phyloP scores from a whole-genome alignment of 257 asterid species.

The Coffea eugenioides region DNA sequence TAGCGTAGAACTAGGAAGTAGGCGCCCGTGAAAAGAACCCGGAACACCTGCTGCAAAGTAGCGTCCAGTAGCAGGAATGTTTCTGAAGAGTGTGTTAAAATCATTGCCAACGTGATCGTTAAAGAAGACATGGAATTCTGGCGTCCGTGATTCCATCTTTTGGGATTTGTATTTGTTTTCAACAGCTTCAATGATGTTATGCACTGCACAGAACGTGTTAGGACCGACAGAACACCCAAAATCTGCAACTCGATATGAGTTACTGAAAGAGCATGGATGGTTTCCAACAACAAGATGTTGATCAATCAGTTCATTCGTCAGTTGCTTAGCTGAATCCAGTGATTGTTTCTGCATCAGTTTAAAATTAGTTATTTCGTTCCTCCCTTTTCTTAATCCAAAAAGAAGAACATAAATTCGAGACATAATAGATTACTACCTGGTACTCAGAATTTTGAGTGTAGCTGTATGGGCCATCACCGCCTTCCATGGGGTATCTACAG shows the following conservation, averaged over 20 bases:
- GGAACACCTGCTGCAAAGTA: constrained; percentile 38
- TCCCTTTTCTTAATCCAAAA: no score
- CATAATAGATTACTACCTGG: constrained; percentile 3
- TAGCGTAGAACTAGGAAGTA: constrained; percentile 30
- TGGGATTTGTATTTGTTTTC: constrained; percentile 7
- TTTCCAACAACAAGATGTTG: constrained; percentile 9
- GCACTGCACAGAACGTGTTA: constrained; percentile 38
- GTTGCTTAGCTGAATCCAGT: constrained; percentile 11
- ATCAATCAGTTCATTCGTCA: constrained; percentile 11
- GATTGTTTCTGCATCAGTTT: constrained; percentile 14
- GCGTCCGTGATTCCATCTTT: neutral
- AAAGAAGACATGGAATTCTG: constrained; percentile 38
- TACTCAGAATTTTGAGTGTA: constrained; percentile 18
- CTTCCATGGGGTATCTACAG: constrained; percentile 17
- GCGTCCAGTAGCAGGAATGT: constrained; percentile 7
- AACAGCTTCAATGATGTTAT: constrained; percentile 33
- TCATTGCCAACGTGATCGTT: constrained; percentile 38
- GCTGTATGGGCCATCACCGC: constrained; percentile 16
- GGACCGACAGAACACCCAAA: constrained; percentile 54
- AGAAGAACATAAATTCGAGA: no score
- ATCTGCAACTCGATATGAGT: constrained; percentile 33
- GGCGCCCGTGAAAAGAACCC: constrained; percentile 35
- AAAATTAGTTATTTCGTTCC: no score
- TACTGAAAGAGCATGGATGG: neutral
- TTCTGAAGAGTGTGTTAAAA: constrained; percentile 43